Conservation (phyloP, 306 rosid genomes). For the Citrullus amarus region DNA sequence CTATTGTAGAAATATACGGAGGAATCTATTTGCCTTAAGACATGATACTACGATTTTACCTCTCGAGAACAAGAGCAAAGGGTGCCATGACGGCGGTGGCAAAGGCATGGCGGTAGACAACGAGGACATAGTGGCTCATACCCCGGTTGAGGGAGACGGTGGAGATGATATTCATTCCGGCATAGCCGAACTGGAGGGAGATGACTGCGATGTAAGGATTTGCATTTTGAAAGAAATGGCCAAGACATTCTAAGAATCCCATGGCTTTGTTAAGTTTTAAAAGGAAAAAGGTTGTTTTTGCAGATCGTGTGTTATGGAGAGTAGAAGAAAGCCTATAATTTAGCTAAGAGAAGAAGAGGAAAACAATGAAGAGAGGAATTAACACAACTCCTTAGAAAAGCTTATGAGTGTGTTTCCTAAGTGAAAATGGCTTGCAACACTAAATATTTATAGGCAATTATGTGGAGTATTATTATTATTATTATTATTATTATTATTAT, state of each 20-base stretch:
- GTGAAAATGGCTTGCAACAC: background rate
- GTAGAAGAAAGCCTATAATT: no score
- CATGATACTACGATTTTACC: constrained; percentile 19
- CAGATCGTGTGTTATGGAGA: no score
- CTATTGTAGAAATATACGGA: background rate
- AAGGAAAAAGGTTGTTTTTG: background rate
- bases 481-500: background rate
- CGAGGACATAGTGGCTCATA: constrained; percentile 86
- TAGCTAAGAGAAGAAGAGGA: background rate
- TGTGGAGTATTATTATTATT: background rate
- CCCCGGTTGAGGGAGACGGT: constrained; percentile 79
- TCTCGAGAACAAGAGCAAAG: constrained; percentile 77
- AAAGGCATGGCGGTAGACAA: constrained; percentile 81
- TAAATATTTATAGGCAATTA: background rate
- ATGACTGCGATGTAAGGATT: constrained; percentile 86
- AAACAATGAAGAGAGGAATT: background rate
- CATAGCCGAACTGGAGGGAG: constrained; percentile 79
- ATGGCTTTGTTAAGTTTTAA: background rate
- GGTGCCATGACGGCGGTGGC: constrained; percentile 86
- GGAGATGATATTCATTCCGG: constrained; percentile 90
- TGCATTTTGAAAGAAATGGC: constrained; percentile 24
- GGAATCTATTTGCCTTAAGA: background rate
- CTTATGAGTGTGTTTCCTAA: background rate
- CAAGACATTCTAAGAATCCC: background rate
- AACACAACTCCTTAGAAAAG: background rate